Evolutionary conservation across 768 basidiomycete species (phyloP).

Genomic region (Lentinula sp.): DNA sequence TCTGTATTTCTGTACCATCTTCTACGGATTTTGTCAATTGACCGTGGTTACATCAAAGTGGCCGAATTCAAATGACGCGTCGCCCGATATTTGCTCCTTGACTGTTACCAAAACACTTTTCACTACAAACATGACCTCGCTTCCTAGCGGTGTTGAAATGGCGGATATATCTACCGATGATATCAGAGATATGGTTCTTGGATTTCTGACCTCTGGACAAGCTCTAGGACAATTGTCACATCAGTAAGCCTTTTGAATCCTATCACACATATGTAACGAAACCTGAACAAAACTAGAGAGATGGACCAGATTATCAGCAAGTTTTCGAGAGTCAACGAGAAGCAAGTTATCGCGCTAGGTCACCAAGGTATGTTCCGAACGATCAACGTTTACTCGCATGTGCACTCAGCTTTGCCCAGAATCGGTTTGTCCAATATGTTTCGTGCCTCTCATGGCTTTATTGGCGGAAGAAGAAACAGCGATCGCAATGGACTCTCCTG

Average conservation of each 20-base stretch:
- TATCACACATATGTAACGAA: background rate
- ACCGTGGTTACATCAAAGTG: background rate
- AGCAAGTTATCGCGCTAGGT: constrained; percentile 38
- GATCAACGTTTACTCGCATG: background rate
- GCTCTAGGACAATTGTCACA: background rate
- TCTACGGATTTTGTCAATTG: background rate
- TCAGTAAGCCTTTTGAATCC: background rate
- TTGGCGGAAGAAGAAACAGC: constrained; percentile 74
- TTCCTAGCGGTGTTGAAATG: background rate
- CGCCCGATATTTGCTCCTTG: background rate
- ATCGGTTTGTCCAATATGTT: constrained; percentile 70
- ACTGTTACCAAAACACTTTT: background rate
- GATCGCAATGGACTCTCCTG: constrained; percentile 72
- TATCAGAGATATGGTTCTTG: constrained; percentile 4
- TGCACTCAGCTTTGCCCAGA: constrained; percentile 32
- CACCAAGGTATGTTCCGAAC: constrained; percentile 31
- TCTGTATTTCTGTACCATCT: constrained; percentile 7
- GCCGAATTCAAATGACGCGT: background rate
- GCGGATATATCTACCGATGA: background rate
- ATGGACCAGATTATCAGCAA: constrained; percentile 32
- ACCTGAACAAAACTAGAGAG: constrained; percentile 19
- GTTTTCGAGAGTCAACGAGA: constrained; percentile 47
- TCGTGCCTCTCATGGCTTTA: constrained; percentile 59
- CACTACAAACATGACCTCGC: background rate
- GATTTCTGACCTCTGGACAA: background rate